Evolutionary conservation across 2,329 filamentous ascomycete species (phyloP).

Genomic region (Apiospora phragmitis): DNA sequence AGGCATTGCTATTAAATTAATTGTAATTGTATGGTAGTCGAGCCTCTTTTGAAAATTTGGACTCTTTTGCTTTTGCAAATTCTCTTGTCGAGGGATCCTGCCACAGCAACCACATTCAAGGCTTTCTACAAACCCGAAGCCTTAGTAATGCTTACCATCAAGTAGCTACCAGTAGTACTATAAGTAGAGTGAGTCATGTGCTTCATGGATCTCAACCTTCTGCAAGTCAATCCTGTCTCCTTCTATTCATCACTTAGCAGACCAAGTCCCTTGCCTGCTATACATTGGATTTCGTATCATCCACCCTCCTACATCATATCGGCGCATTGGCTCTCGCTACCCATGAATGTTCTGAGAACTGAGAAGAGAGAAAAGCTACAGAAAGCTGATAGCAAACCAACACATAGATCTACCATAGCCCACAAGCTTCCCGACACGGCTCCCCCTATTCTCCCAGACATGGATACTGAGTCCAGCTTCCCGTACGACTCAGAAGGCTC

Average conservation of each 20-base stretch:
- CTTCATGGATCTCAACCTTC: not conserved
- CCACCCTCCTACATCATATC: no score
- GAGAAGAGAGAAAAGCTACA: not conserved
- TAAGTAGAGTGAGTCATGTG: not conserved
- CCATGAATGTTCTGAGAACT: not conserved
- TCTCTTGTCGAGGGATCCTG: not conserved
- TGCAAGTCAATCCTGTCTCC: not conserved
- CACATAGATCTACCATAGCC: not conserved
- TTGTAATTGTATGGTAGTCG: not conserved
- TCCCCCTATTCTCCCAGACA: not conserved
- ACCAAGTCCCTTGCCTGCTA: not conserved
- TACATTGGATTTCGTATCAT: not conserved
- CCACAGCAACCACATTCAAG: not conserved
- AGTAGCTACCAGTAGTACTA: not conserved
- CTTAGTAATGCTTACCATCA: not conserved
- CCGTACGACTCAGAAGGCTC: not conserved
- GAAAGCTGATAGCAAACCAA: no score
- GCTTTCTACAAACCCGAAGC: not conserved
- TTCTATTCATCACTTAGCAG: not conserved
- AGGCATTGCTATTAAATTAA: not conserved
- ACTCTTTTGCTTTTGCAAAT: not conserved
- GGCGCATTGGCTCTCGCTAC: no score
- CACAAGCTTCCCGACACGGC: not conserved
- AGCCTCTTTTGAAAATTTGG: not conserved
- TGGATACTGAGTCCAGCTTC: not conserved